Conservation (phyloP, 345 rosid genomes). For the Pelargonium nanum region DNA sequence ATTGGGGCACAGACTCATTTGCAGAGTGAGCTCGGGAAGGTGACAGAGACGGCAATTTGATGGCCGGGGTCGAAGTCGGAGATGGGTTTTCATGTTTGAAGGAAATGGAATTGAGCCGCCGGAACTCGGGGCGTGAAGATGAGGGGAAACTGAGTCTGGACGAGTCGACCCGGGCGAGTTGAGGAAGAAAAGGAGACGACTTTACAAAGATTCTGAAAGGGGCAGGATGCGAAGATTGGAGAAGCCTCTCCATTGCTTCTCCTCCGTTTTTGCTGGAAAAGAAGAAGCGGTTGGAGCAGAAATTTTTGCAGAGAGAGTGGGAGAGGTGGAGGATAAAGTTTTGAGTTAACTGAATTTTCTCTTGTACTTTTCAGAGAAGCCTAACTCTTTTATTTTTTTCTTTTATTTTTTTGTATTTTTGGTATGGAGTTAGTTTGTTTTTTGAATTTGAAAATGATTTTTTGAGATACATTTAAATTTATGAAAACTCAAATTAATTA, state of each 20-base stretch:
- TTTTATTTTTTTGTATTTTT: too few species aligned
- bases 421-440: too few species aligned
- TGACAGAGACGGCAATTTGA: conserved; percentile 1
- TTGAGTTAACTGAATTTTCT: too few species aligned
- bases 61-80: conserved; percentile 1
- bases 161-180: conserved; percentile 29
- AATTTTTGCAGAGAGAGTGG: background rate
- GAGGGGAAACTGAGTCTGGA: conserved; percentile 22
- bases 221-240: conserved; percentile 47
- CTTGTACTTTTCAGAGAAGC: too few species aligned
- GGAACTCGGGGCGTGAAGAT: conserved; percentile 16
- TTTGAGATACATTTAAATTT: too few species aligned
- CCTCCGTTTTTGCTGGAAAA: conserved; percentile 6
- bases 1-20: conserved; percentile 18
- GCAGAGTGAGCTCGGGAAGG: conserved; percentile 18
- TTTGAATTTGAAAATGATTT: too few species aligned
- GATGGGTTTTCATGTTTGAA: conserved; percentile 24
- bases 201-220: conserved; percentile 27
- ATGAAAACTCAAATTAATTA: too few species aligned
- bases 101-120: conserved; percentile 37
- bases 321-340: conserved; percentile 20
- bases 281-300: conserved; percentile 8
- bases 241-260: conserved; percentile 86
- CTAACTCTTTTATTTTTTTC: too few species aligned
- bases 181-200: conserved; percentile 29